Base-by-base conservation (phyloP, 345 rosid species). In the Passiflora organensis region DNA sequence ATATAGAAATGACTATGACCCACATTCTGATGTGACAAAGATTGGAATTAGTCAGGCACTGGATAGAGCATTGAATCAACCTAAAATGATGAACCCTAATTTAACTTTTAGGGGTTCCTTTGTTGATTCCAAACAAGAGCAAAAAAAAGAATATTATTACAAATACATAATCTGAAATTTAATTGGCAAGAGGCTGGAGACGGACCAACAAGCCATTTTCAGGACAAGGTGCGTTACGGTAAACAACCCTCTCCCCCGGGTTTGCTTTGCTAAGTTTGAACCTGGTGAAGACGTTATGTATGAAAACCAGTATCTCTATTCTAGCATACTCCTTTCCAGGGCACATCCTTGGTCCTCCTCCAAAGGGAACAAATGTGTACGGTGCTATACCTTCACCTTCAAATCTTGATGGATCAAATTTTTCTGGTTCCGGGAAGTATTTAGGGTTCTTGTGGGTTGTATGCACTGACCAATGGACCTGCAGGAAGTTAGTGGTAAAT, bases 331-430 rank as follows among this genome's bases (percentile, higher is more conserved):
- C 45, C 15, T 13, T 42, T 42, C 45, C 45, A 12, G 4, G 28
- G 47, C 16, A 16, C 47, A 16, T 43, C 0, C 1, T n/a, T 13
- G 46, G 46, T 17, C 1, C 0, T 43, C 20, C 20, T 12, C 45
- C 45, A 11, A 42, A 42, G 15, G 45, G 45, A 42, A 42, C 45
- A 6, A 16, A 16, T 16, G 18, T 43, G 46, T 6, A 43, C 1
- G 46, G 1, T n/a, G 46, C 20, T 10, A 2, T 16, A 0, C 46
- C 20, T 8, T 18, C n/a, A 10, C 46, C 47, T 8, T 43, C 47
- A 43, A 43, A 43, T 42, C 45, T 42, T 42, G 45, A 42, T 9
- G 45, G 45, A 15, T 43, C 47, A 43, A 43, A 43, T 16, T 43
- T 43, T 13, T 43, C 47, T 16, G 47, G 47, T 6, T 43, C 47